These are phyloP conservation scores for Poa pratensis DNA, from an alignment of 176 grass and related monocot genomes.

Conservation along the genomic window DNA sequence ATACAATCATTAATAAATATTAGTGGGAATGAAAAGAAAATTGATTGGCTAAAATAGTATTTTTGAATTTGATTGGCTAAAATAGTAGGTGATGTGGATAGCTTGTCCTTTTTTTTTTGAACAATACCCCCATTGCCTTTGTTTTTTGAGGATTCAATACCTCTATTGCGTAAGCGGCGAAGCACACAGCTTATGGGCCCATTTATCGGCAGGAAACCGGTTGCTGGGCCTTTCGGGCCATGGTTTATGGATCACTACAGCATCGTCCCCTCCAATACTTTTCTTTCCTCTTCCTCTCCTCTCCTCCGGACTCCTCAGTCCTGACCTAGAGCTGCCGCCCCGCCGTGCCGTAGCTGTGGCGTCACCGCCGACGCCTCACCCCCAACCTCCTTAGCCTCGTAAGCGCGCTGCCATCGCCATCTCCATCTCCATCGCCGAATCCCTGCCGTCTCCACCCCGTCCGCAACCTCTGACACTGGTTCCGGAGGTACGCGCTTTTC, in stretches of 20 bases:
- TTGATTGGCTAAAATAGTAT: no score
- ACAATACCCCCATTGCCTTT: no score
- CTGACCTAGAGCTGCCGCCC: conserved; percentile 26
- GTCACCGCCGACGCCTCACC: conserved; percentile 9
- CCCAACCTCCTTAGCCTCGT: neutral
- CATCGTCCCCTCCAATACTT: neutral
- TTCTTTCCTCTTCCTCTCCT: neutral
- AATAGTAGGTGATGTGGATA: no score
- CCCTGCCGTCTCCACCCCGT: neutral
- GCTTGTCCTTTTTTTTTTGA: no score
- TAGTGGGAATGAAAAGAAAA: no score
- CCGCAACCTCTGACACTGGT: neutral
- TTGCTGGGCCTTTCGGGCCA: neutral
- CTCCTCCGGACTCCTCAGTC: neutral
- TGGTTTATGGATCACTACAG: neutral
- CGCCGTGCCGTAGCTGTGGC: conserved; percentile 24
- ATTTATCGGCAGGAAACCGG: neutral
- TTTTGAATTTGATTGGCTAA: no score
- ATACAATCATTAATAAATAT: no score
- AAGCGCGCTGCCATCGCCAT: neutral
- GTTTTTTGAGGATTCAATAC: no score
- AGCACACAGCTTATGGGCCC: neutral
- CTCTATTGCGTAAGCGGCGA: no score
- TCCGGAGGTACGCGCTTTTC: neutral
- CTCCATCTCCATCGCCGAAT: neutral